Percentiles rank a stretch among this genome's conserved stretches.
Conservation (phyloP, 345 rosid species). For the Acer saccharum region DNA sequence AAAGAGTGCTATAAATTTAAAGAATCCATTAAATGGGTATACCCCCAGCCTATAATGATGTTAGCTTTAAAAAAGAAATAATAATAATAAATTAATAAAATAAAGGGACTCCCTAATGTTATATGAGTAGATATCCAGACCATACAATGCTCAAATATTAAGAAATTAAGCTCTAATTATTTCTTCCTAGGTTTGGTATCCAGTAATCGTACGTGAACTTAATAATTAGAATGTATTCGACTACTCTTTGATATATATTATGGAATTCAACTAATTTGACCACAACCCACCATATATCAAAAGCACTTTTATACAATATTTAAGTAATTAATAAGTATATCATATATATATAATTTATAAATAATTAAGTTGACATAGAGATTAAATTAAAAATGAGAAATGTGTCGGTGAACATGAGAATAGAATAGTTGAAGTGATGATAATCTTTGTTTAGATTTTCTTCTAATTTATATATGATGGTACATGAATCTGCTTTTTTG, state of each 20-base stretch:
- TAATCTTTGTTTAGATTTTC: slow-evolving; percentile 10
- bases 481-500: slow-evolving; percentile 19
- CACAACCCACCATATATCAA: no score
- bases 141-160: no score
- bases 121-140: no score
- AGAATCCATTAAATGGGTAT: no score
- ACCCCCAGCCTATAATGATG: no score
- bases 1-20: no score
- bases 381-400: background rate
- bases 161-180: no score
- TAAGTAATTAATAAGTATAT: background rate
- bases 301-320: background rate
- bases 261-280: no score
- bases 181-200: background rate
- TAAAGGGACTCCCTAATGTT: no score
- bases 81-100: no score
- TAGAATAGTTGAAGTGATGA: slow-evolving; percentile 15
- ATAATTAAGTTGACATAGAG: background rate
- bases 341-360: background rate
- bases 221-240: background rate
- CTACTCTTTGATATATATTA: background rate
- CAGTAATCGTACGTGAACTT: no score
- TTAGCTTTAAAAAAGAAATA: no score
- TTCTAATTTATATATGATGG: background rate
- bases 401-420: slow-evolving; percentile 12